Evolutionary conservation across 495 filamentous ascomycete species (phyloP).

Genomic region (Extremus antarcticus): DNA sequence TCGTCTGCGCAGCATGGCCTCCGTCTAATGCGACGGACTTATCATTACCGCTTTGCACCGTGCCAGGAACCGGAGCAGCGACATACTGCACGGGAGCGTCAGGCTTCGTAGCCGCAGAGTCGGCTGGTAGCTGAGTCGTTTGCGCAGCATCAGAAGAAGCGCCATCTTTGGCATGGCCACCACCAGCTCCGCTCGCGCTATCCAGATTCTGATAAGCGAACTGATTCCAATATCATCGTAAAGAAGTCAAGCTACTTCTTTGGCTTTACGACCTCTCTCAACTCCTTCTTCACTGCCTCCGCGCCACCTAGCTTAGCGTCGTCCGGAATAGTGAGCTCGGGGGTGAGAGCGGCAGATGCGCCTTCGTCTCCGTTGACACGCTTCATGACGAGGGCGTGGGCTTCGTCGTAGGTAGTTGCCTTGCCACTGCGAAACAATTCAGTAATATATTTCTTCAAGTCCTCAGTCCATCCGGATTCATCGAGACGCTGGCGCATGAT

Average conservation of each 20-base stretch:
- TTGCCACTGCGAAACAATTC: slow-evolving; percentile 11
- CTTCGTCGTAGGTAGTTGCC: slow-evolving; percentile 16
- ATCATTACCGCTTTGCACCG: too few relatives aligned
- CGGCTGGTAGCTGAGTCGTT: too few relatives aligned
- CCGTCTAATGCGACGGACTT: too few relatives aligned
- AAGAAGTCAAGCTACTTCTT: slow-evolving; percentile 1
- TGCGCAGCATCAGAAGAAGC: too few relatives aligned
- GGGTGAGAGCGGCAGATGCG: background rate
- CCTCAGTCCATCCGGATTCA: slow-evolving; percentile 15
- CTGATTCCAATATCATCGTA: background rate
- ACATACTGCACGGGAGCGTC: too few relatives aligned
- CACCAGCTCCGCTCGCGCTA: too few relatives aligned
- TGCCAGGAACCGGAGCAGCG: too few relatives aligned
- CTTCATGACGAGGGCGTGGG: slow-evolving; percentile 4
- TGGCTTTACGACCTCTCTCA: slow-evolving; percentile 2
- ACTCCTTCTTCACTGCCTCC: slow-evolving; percentile 18
- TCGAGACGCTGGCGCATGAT: slow-evolving; percentile 14
- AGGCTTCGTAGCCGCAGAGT: too few relatives aligned
- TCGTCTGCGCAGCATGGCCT: too few relatives aligned
- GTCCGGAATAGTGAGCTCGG: slow-evolving; percentile 8
- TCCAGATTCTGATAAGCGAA: too few relatives aligned
- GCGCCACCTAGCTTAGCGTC: slow-evolving; percentile 11
- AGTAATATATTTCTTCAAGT: slow-evolving; percentile 10
- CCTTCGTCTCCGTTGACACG: background rate
- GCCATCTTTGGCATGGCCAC: too few relatives aligned